Evolutionary conservation across 352 stramenopile genomes (phyloP), one percentile per base, ranked within the genome.

Genomic region (Pythium brassicae): DNA sequence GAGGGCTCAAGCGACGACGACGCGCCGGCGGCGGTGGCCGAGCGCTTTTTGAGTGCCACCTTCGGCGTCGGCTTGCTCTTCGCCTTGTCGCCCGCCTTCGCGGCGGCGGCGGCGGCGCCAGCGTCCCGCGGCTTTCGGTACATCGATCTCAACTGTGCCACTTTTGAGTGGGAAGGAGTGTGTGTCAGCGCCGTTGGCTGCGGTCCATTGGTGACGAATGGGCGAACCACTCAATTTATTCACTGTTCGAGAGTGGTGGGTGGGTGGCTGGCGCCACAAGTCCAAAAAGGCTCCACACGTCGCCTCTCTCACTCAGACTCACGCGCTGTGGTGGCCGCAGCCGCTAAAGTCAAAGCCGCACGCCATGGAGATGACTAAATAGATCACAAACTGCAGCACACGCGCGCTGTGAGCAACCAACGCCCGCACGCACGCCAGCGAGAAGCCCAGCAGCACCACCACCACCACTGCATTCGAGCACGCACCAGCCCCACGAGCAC

Each of bases 281-380:
- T n/a, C n/a, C n/a, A n/a, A n/a, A n/a, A n/a, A n/a, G n/a, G n/a
- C n/a, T n/a, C n/a, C n/a, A n/a, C n/a, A n/a, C n/a, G n/a, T n/a
- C n/a, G n/a, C n/a, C n/a, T n/a, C n/a, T n/a, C n/a, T n/a, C n/a
- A n/a, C n/a, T n/a, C n/a, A n/a, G 40, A 5, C n/a, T 46, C 40
- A 53, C 48, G 27, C 48, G 20, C 48, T 53, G 25, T 43, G 80
- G 61, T 78, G 75, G n/a, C 76, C 79, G 65, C 84, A 92, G 62
- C 73, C 74, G 55, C 80, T 91, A 20, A 96, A 82, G 56, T 88
- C 78, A 32, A 93, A 92, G 39, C 87, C 86, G 53, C 87, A 95
- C 29, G 84, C 83, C 84, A 93, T 92, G 17, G 83, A 89, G 35
- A 94, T 74, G 54, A 93, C 74, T 57, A 94, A 74, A 72, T 95